phyloP scores from a whole-genome alignment of 495 filamentous ascomycete genomes.

The Tuber calosporum region DNA sequence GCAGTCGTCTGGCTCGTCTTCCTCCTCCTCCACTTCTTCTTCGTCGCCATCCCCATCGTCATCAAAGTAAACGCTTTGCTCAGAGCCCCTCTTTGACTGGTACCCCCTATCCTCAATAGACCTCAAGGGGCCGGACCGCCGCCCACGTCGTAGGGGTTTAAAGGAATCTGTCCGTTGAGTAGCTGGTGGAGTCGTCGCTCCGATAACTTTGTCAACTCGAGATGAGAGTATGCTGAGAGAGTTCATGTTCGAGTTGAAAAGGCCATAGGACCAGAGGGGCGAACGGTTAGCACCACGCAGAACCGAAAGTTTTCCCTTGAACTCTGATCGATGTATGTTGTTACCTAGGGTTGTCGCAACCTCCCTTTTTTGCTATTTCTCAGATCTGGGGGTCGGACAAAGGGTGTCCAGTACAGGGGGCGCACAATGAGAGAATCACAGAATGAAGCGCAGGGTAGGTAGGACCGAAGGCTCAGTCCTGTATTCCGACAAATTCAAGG shows the following conservation, averaged over 20 bases:
- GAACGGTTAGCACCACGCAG: neutral
- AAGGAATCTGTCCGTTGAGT: conserved; percentile 37
- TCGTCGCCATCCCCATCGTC: conserved; percentile 47
- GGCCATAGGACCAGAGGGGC: conserved; percentile 50
- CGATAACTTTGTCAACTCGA: conserved; percentile 58
- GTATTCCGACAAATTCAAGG: neutral
- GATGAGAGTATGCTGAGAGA: conserved; percentile 90
- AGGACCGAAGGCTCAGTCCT: neutral
- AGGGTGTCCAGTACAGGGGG: neutral
- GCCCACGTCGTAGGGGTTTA: conserved; percentile 21
- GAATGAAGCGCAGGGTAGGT: neutral
- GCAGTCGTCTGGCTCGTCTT: conserved; percentile 25
- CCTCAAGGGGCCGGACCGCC: conserved; percentile 6
- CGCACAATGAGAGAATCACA: neutral
- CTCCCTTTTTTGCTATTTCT: neutral
- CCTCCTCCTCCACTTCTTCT: conserved; percentile 44
- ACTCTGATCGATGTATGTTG: neutral
- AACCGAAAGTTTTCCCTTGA: neutral
- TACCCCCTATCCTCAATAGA: conserved; percentile 17
- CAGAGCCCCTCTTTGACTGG: neutral
- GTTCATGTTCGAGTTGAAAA: conserved; percentile 71
- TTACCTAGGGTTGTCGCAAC: neutral
- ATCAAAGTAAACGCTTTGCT: conserved; percentile 21
- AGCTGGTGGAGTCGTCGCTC: conserved; percentile 49
- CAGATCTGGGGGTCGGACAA: neutral